phyloP scores from a whole-genome alignment of 2,329 filamentous ascomycete species.

The Fusarium floridanum region DNA sequence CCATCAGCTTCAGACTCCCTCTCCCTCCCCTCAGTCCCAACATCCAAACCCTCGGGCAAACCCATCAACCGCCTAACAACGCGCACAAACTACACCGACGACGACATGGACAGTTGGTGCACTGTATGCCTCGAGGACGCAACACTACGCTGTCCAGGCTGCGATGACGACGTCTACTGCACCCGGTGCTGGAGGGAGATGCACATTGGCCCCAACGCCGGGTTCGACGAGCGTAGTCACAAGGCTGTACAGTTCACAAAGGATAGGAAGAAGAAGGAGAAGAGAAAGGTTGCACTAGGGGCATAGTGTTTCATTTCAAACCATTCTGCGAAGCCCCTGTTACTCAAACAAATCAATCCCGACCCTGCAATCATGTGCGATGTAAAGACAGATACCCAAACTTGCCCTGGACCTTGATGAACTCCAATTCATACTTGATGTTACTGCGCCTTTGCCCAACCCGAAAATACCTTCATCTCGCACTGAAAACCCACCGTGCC shows the following conservation, averaged over 20 bases:
- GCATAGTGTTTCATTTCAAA: conserved; percentile 44
- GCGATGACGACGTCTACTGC: conserved; percentile 81
- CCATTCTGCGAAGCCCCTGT: conserved; percentile 20
- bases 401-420: conserved; percentile 8
- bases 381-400: conserved; percentile 34
- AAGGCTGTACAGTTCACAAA: conserved; percentile 71
- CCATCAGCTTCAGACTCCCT: conserved; percentile 48
- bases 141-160: conserved; percentile 78
- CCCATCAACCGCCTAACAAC: conserved; percentile 55
- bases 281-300: conserved; percentile 54
- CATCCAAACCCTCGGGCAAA: conserved; percentile 60
- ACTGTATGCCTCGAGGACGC: conserved; percentile 86
- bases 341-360: conserved; percentile 6
- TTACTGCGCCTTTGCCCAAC: conserved; percentile 12
- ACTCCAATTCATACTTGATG: conserved; percentile 23
- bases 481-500: neutral
- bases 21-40: conserved; percentile 64
- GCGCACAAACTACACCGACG: conserved; percentile 69
- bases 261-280: conserved; percentile 49
- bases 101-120: conserved; percentile 83
- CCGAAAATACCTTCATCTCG: conserved; percentile 13
- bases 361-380: conserved; percentile 2
- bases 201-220: conserved; percentile 77
- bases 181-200: conserved; percentile 84
- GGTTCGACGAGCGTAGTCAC: conserved; percentile 78